These are phyloP conservation scores for Vitis labrusca DNA, from an alignment of 164 flowering plant species.

Conservation along the genomic window DNA sequence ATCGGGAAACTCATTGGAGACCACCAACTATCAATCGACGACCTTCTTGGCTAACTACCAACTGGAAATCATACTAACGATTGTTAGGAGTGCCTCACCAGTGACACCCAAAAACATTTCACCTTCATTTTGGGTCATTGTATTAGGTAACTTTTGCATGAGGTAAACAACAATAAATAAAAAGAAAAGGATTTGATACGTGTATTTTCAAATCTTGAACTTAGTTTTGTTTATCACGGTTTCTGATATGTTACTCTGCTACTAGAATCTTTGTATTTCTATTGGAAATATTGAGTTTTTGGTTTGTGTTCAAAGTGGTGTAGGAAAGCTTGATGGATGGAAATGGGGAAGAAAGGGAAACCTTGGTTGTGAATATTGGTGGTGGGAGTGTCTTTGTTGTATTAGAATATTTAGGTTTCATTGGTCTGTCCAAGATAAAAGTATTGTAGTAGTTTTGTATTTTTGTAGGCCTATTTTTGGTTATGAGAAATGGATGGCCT, in stretches of 20 bases:
- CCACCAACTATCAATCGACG: too few relatives aligned
- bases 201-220: slow-evolving; percentile 5
- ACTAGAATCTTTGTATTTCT: not conserved
- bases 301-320: too few relatives aligned
- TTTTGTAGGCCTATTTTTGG: slow-evolving; percentile 1
- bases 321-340: too few relatives aligned
- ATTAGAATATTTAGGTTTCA: slow-evolving; percentile 25
- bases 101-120: too few relatives aligned
- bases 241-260: not conserved
- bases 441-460: slow-evolving; percentile 21
- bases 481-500: not conserved
- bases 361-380: slow-evolving; percentile 14
- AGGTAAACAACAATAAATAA: too few relatives aligned
- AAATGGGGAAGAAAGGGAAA: slow-evolving; percentile 31
- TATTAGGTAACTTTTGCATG: too few relatives aligned
- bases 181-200: not conserved
- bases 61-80: too few relatives aligned
- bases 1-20: too few relatives aligned
- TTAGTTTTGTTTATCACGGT: not conserved
- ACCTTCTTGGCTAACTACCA: too few relatives aligned
- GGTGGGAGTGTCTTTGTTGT: slow-evolving; percentile 17
- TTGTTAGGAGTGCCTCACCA: too few relatives aligned
- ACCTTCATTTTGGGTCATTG: too few relatives aligned
- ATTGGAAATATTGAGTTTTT: too few relatives aligned
- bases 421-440: slow-evolving; percentile 59